phyloP scores from a whole-genome alignment of 495 filamentous ascomycete genomes.

The Penicillium turbatum region DNA sequence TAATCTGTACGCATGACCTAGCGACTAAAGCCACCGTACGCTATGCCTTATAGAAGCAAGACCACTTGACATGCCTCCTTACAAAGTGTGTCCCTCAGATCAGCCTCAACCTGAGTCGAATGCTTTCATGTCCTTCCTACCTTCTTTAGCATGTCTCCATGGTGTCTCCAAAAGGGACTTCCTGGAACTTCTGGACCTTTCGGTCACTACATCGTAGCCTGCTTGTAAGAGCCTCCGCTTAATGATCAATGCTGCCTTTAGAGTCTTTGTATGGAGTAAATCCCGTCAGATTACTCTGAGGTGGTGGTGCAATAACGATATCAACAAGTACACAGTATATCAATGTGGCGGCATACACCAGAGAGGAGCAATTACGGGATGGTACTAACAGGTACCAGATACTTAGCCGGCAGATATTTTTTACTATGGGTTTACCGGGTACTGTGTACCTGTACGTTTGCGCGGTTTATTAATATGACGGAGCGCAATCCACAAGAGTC shows the following conservation, averaged over 20 bases:
- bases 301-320: not conserved
- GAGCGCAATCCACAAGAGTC: constrained; percentile 21
- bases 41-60: not conserved
- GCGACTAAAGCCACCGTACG: constrained; percentile 1
- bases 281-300: too few species aligned
- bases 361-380: not conserved
- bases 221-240: not conserved
- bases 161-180: not conserved
- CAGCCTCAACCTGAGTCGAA: not conserved
- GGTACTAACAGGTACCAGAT: constrained; percentile 8
- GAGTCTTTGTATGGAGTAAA: too few species aligned
- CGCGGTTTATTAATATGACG: constrained; percentile 22
- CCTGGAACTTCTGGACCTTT: not conserved
- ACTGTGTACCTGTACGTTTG: constrained; percentile 21
- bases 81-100: not conserved
- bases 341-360: not conserved
- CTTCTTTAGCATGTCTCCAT: not conserved
- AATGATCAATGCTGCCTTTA: too few species aligned
- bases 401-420: constrained; percentile 10
- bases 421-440: constrained; percentile 20
- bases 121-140: not conserved
- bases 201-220: not conserved
- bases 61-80: not conserved
- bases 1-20: constrained; percentile 1
- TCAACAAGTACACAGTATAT: not conserved